Evolutionary conservation across 2,329 filamentous ascomycete genomes (phyloP), one percentile per base, ranked within the genome.

Genomic region (Didymella segeticola): DNA sequence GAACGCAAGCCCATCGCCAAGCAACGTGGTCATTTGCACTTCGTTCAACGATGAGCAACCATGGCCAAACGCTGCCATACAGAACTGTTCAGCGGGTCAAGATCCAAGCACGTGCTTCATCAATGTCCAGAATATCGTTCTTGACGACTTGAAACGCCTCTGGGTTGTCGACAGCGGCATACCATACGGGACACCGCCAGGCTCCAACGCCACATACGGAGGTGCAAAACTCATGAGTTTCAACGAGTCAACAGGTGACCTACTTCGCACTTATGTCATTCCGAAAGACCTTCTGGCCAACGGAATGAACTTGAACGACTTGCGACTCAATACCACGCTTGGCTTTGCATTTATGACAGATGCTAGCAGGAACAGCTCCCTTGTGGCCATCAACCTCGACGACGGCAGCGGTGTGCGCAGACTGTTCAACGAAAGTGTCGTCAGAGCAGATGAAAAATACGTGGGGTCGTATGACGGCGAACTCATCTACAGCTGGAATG

Each of bases 61-160:
- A 0, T 78, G 75, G 75, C 76, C 75, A 0, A 70, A 68, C 27
- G 74, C 75, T 20, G 62, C 60, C 9, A 75, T 77, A 6, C 77
- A 78, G 58, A 77, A 76, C 39, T 77, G 76, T 53, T 71, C 70
- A 0, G 25, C 60, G 0, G 66, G 62, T 5, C 76, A 78, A 52
- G 70, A 78, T 46, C 69, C 66, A 12, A 71, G 72, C 36, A 74
- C 72, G 4, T 79, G 77, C 66, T 79, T 79, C 64, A 70, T 78
- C 64, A 79, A 79, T 46, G 74, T 78, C 4, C 77, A 78, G 57
- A 79, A 78, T 41, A 67, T 78, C n/a, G 72, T 79, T 7, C 67
- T 77, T 10, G 77, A 78, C 50, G 68, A 70, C 5, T 52, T 69
- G 9, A 69, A 71, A 17, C 70, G 73, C 33, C 62, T 79, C 10